Conservation (phyloP, 768 basidiomycete genomes). For the Nevesoporus exiguus region DNA sequence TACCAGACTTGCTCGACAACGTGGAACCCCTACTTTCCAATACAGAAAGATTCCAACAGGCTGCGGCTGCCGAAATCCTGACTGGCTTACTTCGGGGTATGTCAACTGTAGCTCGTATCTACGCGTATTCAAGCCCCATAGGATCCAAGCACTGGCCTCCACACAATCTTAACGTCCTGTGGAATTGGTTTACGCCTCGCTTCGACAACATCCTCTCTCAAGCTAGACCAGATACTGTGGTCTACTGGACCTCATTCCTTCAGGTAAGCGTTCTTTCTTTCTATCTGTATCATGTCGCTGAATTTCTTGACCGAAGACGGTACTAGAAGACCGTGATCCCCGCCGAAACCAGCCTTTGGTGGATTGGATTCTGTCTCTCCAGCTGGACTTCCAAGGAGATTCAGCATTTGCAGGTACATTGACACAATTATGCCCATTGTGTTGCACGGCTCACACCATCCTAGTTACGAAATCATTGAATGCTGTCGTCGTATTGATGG, state of each 20-base stretch:
- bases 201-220: slow-evolving; percentile 63
- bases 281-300: neutral
- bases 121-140: slow-evolving; percentile 25
- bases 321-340: slow-evolving; percentile 71
- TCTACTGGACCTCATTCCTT: slow-evolving; percentile 70
- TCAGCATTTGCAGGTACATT: slow-evolving; percentile 82
- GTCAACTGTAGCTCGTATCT: slow-evolving; percentile 8
- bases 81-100: slow-evolving; percentile 72
- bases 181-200: slow-evolving; percentile 66
- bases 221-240: slow-evolving; percentile 82
- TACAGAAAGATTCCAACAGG: slow-evolving; percentile 79
- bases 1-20: slow-evolving; percentile 51
- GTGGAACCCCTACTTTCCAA: slow-evolving; percentile 64
- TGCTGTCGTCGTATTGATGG: slow-evolving; percentile 62
- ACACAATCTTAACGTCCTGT: slow-evolving; percentile 49
- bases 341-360: slow-evolving; percentile 70
- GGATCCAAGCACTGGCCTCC: slow-evolving; percentile 85
- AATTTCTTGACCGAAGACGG: slow-evolving; percentile 35
- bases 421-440: neutral
- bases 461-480: slow-evolving; percentile 76
- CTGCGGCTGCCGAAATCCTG: slow-evolving; percentile 73
- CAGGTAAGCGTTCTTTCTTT: slow-evolving; percentile 21
- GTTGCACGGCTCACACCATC: slow-evolving; percentile 8
- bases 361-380: slow-evolving; percentile 71
- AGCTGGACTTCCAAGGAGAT: slow-evolving; percentile 78